Base-by-base conservation (phyloP, 2,329 filamentous ascomycete genomes). In the Remersonia thermophila region DNA sequence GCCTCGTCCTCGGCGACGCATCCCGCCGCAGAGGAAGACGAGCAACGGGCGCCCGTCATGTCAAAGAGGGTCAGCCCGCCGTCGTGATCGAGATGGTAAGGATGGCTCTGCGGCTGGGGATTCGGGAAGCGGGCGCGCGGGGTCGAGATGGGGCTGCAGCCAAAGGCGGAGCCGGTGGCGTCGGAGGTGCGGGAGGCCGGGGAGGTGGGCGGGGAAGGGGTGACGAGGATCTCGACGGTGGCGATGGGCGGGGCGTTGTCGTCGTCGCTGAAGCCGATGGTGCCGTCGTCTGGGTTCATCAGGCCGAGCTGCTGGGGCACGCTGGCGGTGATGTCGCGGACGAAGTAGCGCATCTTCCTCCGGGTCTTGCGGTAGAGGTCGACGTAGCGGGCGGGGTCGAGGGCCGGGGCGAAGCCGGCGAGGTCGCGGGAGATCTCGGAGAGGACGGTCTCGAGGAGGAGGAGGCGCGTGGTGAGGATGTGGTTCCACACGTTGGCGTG, bases 281-380 rank as follows among this genome's bases (percentile, higher is more conserved):
- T 51, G 13, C 57, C 51, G 41, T 62, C 60, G 33, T 51, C 51
- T 9, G 61, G 56, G 39, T 55, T 62, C 32, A 69, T 55, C n/a
- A 67, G 52, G 23, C 65, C 66, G 30, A 68, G 63, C 44, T 68
- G 61, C 45, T 69, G 66, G 1, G 66, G 66, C 2, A 68, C 58
- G 35, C 59, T 67, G 30, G 65, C 63, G 28, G 62, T 51, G 32
- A 69, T 59, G 18, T 59, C 60, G 30, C 59, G 52, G 35, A 60
- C 54, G 17, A 68, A 52, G 33, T 54, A 54, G 34, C 58, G 52
- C 20, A 69, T 51, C 37, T 60, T 57, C 3, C 55, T 53, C 39
- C 53, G 60, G 14, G 61, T 56, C 13, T 61, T 50, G 18, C 54
- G 53, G 33, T 56, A 48, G 20, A 55, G 56, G 15, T 61, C 42